Percentiles rank a stretch among this genome's conserved stretches.
These are phyloP conservation scores for Penicillium sp. DNA, from an alignment of 2,329 filamentous ascomycete species.

Conservation along the genomic window DNA sequence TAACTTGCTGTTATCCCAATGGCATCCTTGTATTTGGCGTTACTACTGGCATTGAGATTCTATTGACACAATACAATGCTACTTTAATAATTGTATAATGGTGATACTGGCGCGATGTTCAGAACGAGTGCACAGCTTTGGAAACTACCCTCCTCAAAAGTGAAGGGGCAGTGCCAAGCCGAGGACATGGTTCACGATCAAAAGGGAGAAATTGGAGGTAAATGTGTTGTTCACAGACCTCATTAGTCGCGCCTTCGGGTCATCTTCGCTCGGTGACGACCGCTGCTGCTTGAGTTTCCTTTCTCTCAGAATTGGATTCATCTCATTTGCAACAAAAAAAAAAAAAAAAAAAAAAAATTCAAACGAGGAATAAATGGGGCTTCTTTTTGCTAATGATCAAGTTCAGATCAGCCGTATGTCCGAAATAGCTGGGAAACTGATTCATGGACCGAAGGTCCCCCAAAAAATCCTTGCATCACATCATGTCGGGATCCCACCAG, in stretches of 20 bases:
- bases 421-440: constrained; percentile 11
- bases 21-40: neutral
- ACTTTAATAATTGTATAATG: too few relatives aligned
- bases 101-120: too few relatives aligned
- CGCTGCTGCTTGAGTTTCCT: too few relatives aligned
- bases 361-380: neutral
- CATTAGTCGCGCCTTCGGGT: neutral
- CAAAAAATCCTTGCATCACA: constrained; percentile 12
- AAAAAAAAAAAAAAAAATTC: too few relatives aligned
- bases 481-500: constrained; percentile 29
- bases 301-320: too few relatives aligned
- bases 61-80: neutral
- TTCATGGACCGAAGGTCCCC: constrained; percentile 6
- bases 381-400: neutral
- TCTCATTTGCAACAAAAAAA: neutral
- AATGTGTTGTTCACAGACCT: too few relatives aligned
- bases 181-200: too few relatives aligned
- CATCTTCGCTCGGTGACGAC: neutral
- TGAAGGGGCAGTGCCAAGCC: too few relatives aligned
- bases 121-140: too few relatives aligned
- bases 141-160: too few relatives aligned
- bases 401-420: constrained; percentile 13
- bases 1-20: neutral
- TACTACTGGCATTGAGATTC: neutral
- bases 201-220: too few relatives aligned